Evolutionary conservation across 352 stramenopile genomes (phyloP).

Genomic region (Phytophthora fragariae): DNA sequence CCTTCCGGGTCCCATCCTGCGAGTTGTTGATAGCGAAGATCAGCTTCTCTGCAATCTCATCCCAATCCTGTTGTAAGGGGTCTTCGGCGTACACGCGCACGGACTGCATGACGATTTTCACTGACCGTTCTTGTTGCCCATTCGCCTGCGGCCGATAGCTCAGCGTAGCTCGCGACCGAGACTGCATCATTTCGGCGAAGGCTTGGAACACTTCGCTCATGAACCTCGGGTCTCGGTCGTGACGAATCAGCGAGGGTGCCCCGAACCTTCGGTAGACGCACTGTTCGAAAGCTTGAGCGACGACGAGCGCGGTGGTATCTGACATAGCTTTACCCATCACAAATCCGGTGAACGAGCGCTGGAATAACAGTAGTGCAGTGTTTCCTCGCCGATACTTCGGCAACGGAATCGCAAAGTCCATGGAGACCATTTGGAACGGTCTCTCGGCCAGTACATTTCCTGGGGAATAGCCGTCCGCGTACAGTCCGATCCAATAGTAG

Average conservation of each 20-base stretch:
- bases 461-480: neutral
- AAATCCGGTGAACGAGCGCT: conserved; percentile 12
- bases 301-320: neutral
- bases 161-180: too few relatives aligned
- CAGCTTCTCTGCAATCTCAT: conserved; percentile 11
- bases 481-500: conserved; percentile 2
- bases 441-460: neutral
- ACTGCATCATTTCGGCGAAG: too few relatives aligned
- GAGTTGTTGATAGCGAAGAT: conserved; percentile 6
- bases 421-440: conserved; percentile 16
- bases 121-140: conserved; percentile 13
- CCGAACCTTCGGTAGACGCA: too few relatives aligned
- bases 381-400: conserved; percentile 1
- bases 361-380: conserved; percentile 13
- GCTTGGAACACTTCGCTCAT: too few relatives aligned
- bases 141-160: too few relatives aligned
- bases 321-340: conserved; percentile 20
- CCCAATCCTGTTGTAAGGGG: conserved; percentile 12
- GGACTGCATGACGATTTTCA: conserved; percentile 9
- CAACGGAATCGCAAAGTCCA: conserved; percentile 18
- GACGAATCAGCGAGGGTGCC: too few relatives aligned
- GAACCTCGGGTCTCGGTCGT: too few relatives aligned
- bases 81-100: conserved; percentile 16
- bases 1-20: neutral
- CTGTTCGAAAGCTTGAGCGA: neutral